Conservation (phyloP, 1,284 basidiomycete species). For the Fomitopsis pinicola region DNA sequence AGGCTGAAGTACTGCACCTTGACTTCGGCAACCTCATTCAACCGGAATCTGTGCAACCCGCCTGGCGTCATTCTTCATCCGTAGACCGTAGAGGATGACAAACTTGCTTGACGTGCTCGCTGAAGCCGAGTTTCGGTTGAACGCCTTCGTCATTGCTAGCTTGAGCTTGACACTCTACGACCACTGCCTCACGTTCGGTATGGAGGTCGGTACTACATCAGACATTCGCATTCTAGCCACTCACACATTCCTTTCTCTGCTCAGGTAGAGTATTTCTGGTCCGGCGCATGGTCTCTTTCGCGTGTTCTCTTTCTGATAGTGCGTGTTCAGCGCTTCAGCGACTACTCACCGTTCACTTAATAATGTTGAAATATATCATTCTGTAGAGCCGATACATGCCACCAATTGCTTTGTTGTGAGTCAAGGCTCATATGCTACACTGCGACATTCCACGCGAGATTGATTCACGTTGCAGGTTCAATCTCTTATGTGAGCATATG, state of each 20-base stretch:
- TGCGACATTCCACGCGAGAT: neutral
- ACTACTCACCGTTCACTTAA: no score
- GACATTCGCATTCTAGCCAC: neutral
- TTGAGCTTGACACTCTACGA: neutral
- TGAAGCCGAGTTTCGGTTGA: neutral
- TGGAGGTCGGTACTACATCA: neutral
- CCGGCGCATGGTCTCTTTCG: neutral
- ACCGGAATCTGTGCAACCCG: no score
- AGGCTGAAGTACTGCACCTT: no score
- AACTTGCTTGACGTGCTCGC: neutral
- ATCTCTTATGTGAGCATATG: neutral
- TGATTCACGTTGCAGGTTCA: neutral
- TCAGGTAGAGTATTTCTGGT: constrained; percentile 25
- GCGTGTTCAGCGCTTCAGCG: neutral
- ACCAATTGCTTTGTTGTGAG: constrained; percentile 15
- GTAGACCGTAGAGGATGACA: neutral
- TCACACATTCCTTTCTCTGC: neutral
- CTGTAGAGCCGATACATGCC: constrained; percentile 23
- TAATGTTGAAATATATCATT: neutral
- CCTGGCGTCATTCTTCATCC: no score
- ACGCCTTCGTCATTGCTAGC: neutral
- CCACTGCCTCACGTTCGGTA: neutral
- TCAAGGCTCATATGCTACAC: neutral
- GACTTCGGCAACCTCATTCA: no score
- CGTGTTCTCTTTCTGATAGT: constrained; percentile 24